Evolutionary conservation across 805 yeast species (phyloP), one percentile per base, ranked within the genome.

Genomic region (Cyberlindnera galapagoensis): DNA sequence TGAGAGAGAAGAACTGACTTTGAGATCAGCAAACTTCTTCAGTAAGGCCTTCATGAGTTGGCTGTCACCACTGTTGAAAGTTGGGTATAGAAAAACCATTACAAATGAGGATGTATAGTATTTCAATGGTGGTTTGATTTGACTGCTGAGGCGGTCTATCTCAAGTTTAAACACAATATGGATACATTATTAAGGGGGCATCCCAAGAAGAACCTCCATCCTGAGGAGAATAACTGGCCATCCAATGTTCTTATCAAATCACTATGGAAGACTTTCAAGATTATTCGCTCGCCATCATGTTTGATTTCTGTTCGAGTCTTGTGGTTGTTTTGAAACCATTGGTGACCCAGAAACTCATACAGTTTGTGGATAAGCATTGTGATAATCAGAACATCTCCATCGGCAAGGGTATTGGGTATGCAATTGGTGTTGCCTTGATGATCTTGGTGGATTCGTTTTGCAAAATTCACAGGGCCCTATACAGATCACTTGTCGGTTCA

Each of bases 331-430:
- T 71, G 24, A 71, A 71, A 16, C 79, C 82, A 2, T 51, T 75
- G 34, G 49, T 75, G 11, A 62, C 72, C 6, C 67, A 65, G 47
- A 58, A 61, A 24, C 56, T 76, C 30, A 74, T 76, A 36, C 57
- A 58, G 21, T 74, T 62, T 39, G 77, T 76, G n/a, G 67, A 66
- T 39, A 46, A 44, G 28, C 58, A 63, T 33, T 18, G 40, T 42
- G 21, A 71, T 71, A 6, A 41, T 61, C 14, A 54, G 59, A 12
- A 41, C 47, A n/a, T n/a, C 9, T 47, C 59, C 6, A 46, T 59
- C 18, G 63, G 75, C 27, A 62, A 55, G 26, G 95, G 94, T 39
- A 63, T 80, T 12, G 94, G 88, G 8, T 81, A 74, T 47, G 79
- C 87, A 5, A 54, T 84, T 29, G 92, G 87, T 12, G 63, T 80